phyloP scores from a whole-genome alignment of 805 yeast species.

The Candida patagonica region DNA sequence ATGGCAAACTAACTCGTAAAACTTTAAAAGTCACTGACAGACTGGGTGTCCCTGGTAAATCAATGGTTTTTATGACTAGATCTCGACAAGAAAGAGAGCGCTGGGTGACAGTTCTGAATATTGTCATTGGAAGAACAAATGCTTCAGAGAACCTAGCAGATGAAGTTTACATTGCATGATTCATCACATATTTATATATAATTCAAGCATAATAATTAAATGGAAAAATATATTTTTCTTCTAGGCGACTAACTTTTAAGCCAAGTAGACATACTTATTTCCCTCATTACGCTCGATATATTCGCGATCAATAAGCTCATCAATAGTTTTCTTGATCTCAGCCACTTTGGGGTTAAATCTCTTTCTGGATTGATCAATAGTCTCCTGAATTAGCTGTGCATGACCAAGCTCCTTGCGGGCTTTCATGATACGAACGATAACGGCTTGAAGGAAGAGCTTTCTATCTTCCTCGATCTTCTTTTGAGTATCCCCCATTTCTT shows the following conservation, averaged over 20 bases:
- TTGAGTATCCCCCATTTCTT: slow-evolving; percentile 63
- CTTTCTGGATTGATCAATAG: slow-evolving; percentile 70
- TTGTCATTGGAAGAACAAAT: slow-evolving; percentile 22
- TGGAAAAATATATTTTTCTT: background rate
- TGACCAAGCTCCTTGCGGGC: slow-evolving; percentile 76
- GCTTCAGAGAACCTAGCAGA: slow-evolving; percentile 10
- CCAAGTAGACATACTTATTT: slow-evolving; percentile 71
- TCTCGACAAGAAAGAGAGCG: slow-evolving; percentile 74
- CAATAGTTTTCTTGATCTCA: slow-evolving; percentile 82
- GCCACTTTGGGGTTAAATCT: slow-evolving; percentile 80
- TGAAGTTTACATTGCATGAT: slow-evolving; percentile 14
- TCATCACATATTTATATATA: slow-evolving; percentile 1
- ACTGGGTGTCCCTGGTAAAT: slow-evolving; percentile 58
- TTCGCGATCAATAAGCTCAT: slow-evolving; percentile 74
- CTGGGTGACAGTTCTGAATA: slow-evolving; percentile 51
- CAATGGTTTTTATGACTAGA: slow-evolving; percentile 68
- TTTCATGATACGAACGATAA: slow-evolving; percentile 95
- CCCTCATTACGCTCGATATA: slow-evolving; percentile 71
- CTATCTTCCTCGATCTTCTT: slow-evolving; percentile 82
- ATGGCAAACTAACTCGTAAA: background rate
- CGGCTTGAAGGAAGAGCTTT: slow-evolving; percentile 77
- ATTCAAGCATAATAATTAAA: slow-evolving; percentile 2
- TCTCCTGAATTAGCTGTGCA: slow-evolving; percentile 75
- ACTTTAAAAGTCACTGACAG: slow-evolving; percentile 33
- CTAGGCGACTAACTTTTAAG: slow-evolving; percentile 32